Evolutionary conservation across 1,284 basidiomycete species (phyloP), one percentile per base, ranked within the genome.

Genomic region (Bondarzewia mesenterica): DNA sequence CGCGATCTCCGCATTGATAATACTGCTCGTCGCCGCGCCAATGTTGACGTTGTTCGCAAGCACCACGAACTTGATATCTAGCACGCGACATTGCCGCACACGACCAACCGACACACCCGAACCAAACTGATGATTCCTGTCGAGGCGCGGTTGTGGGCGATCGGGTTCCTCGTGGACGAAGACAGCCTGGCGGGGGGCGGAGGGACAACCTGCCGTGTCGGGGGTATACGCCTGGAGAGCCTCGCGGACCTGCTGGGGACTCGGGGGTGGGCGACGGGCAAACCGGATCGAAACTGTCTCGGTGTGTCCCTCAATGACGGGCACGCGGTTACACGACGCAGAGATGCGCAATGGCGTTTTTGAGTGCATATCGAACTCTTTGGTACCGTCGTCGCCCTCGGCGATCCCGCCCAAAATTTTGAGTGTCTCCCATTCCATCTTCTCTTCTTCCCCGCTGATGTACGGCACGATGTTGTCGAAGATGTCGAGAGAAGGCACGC

Each of bases 1-100:
- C n/a, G 93, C 94, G 36, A 90, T 72, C 74, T 99, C 95, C 4
- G 95, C 96, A 65, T 99, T 99, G 65, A 99, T 95, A 64, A 99
- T 91, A 52, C 90, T 93, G 59, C 89, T 93, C 41, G 96, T 99
- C 44, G 96, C 95, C 8, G 95, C 95, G 6, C 96, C 95, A 56
- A 99, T 90, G 58, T 86, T 85, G 53, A 98, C 94, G 62, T 99
- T 99, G 68, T 98, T 96, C 53, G 86, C 80, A 50, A 99, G 74
- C 41, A 93, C 89, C 37, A 98, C 89, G 64, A 99, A 97, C 73
- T 95, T 95, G 74, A 96, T 78, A 65, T 99, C 96, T 49, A 99
- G 67, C 21, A 99, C 93, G 32, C 80, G 75, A 64, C 94, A 97
- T 63, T 92, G 82, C 49, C 96, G 75, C 10, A 99, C 84, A 47